phyloP scores from a whole-genome alignment of 768 basidiomycete genomes.

The Pleurotus sapidus region DNA sequence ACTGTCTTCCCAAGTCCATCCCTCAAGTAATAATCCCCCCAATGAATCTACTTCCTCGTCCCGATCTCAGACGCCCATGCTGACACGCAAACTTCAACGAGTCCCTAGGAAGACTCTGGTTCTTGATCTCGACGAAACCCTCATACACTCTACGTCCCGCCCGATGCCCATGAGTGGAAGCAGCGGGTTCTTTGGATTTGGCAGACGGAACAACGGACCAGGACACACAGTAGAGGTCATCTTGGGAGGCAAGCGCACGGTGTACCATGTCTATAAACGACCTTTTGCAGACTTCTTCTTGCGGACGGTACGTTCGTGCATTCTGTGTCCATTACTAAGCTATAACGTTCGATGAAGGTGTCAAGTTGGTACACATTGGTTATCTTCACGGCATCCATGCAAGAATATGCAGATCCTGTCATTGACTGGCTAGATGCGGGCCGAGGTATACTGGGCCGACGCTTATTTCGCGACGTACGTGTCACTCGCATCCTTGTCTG shows the following conservation, averaged over 20 bases:
- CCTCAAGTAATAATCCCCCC: conserved; percentile 11
- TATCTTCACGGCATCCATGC: conserved; percentile 98
- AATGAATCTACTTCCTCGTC: conserved; percentile 22
- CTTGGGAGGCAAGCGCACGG: conserved; percentile 80
- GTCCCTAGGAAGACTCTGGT: conserved; percentile 92
- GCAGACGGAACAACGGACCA: conserved; percentile 60
- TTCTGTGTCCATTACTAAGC: conserved; percentile 8
- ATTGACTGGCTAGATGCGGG: conserved; percentile 99
- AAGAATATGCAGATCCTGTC: conserved; percentile 98
- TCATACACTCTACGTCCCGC: conserved; percentile 95
- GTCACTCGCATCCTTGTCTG: conserved; percentile 6
- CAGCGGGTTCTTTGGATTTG: conserved; percentile 60
- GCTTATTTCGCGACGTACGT: conserved; percentile 90
- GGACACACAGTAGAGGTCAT: conserved; percentile 93
- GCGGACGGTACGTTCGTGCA: conserved; percentile 61
- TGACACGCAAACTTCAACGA: conserved; percentile 63
- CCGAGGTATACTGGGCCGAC: conserved; percentile 82
- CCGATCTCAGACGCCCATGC: conserved; percentile 49
- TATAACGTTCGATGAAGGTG: conserved; percentile 52
- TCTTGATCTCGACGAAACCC: conserved; percentile 95
- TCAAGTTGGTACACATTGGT: conserved; percentile 98
- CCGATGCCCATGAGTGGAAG: conserved; percentile 49
- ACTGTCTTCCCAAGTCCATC: conserved; percentile 11
- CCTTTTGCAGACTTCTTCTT: conserved; percentile 97
- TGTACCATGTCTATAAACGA: conserved; percentile 98